A percentile compares a stretch with the other conserved stretches of the same genome.
phyloP scores from a whole-genome alignment of 169 alveolate species.

The Plasmodium ovale region DNA sequence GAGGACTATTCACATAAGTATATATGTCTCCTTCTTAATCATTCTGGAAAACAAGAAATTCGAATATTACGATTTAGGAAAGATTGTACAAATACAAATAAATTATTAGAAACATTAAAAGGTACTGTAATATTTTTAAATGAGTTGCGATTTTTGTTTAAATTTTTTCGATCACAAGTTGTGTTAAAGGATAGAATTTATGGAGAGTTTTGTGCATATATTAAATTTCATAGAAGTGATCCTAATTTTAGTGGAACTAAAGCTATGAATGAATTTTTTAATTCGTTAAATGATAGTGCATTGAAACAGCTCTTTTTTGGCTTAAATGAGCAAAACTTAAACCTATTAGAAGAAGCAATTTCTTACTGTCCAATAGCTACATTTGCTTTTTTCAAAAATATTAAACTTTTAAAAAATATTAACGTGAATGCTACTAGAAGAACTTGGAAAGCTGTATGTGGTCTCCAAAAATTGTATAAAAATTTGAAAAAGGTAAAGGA shows the following conservation, averaged over 20 bases:
- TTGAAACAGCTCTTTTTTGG: conserved; percentile 47
- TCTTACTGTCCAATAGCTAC: conserved; percentile 73
- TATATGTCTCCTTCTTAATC: conserved; percentile 37
- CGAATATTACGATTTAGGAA: conserved; percentile 64
- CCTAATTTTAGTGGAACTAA: conserved; percentile 71
- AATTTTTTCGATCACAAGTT: conserved; percentile 62
- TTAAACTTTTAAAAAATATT: conserved; percentile 37
- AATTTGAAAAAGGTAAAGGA: conserved; percentile 45
- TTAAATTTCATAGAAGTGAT: conserved; percentile 65
- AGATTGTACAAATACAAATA: conserved; percentile 51
- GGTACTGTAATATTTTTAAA: conserved; percentile 66
- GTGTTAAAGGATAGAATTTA: conserved; percentile 56
- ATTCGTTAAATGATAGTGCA: conserved; percentile 66
- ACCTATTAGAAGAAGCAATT: conserved; percentile 70
- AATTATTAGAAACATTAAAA: conserved; percentile 62
- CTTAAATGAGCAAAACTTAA: conserved; percentile 46
- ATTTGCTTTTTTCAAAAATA: conserved; percentile 56
- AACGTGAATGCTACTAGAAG: conserved; percentile 70
- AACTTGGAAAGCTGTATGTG: conserved; percentile 64
- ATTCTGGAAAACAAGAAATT: conserved; percentile 46
- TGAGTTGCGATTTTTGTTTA: conserved; percentile 51
- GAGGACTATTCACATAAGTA: conserved; percentile 44
- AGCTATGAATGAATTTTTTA: conserved; percentile 74
- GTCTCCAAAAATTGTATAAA: conserved; percentile 49
- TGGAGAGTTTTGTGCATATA: conserved; percentile 66